Evolutionary conservation across 1,139 yeast genomes (phyloP).

Genomic region (Yamadazyma diospyri): DNA sequence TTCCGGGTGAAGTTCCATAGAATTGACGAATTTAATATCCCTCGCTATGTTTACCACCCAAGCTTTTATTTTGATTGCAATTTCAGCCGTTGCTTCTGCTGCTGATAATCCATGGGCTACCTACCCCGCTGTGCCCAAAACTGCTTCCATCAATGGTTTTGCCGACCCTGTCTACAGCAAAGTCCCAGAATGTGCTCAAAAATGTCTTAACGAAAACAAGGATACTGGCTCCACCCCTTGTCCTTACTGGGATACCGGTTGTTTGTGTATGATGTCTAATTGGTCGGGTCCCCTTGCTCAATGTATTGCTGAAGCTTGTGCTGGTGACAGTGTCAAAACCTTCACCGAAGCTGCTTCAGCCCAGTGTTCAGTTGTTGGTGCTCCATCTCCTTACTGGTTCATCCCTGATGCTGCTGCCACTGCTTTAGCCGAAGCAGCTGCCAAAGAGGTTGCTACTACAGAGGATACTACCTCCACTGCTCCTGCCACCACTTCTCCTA

Average conservation of each 20-base stretch:
- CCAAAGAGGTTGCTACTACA: conserved; percentile 9
- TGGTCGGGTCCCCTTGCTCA: conserved; percentile 45
- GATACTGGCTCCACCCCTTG: conserved; percentile 39
- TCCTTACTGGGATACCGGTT: conserved; percentile 55
- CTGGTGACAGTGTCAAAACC: conserved; percentile 33
- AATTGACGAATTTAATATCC: too few relatives aligned
- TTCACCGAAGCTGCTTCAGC: conserved; percentile 43
- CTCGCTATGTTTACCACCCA: conserved; percentile 16
- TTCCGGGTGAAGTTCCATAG: too few relatives aligned
- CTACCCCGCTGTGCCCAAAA: conserved; percentile 46
- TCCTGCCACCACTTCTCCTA: conserved; percentile 15
- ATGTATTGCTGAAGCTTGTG: conserved; percentile 41
- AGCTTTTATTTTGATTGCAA: conserved; percentile 12
- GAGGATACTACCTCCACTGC: conserved; percentile 7
- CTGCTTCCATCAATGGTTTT: conserved; percentile 50
- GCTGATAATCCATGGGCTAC: conserved; percentile 22
- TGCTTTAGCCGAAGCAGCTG: conserved; percentile 21
- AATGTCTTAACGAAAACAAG: conserved; percentile 29
- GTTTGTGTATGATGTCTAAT: conserved; percentile 49
- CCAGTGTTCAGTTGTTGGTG: conserved; percentile 43
- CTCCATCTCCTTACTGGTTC: conserved; percentile 36
- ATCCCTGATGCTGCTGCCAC: conserved; percentile 40
- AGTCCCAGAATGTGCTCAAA: conserved; percentile 43
- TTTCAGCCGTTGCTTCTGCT: conserved; percentile 13
- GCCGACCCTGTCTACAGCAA: conserved; percentile 44